phyloP scores from a whole-genome alignment of 371 early-diverging fungal species.

The Rhizopus stolonifer region DNA sequence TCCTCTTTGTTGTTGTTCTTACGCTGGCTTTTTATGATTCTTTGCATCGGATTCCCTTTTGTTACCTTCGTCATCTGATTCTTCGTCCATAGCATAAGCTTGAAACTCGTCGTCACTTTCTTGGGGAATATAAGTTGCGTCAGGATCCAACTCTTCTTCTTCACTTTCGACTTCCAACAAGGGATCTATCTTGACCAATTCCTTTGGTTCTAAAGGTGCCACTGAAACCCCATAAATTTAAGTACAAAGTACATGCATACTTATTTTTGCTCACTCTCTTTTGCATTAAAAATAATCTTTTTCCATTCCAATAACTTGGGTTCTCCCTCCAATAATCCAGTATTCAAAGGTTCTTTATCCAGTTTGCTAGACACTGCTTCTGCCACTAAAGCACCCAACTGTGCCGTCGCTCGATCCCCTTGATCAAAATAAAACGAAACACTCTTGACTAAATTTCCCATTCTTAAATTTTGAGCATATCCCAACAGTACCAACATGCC shows the following conservation, averaged over 20 bases:
- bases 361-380: slow-evolving; percentile 29
- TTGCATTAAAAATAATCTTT: slow-evolving; percentile 10
- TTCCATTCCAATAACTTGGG: slow-evolving; percentile 17
- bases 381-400: slow-evolving; percentile 35
- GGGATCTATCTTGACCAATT: background rate
- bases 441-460: slow-evolving; percentile 12
- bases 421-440: slow-evolving; percentile 29
- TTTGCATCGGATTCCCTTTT: slow-evolving; percentile 4
- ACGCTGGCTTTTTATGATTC: slow-evolving; percentile 33
- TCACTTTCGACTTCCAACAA: slow-evolving; percentile 11
- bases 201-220: background rate
- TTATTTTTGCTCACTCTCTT: slow-evolving; percentile 16
- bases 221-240: background rate
- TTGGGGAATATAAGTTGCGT: slow-evolving; percentile 13
- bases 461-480: slow-evolving; percentile 15
- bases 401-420: slow-evolving; percentile 26
- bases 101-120: slow-evolving; percentile 42
- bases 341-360: slow-evolving; percentile 27
- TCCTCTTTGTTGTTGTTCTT: no score
- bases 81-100: slow-evolving; percentile 51
- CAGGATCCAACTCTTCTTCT: slow-evolving; percentile 38
- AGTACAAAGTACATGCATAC: background rate
- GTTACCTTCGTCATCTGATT: slow-evolving; percentile 43
- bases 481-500: slow-evolving; percentile 25
- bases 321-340: slow-evolving; percentile 30